Conservation (phyloP, 2,329 filamentous ascomycete species). For the Hypoxylon sp. region DNA sequence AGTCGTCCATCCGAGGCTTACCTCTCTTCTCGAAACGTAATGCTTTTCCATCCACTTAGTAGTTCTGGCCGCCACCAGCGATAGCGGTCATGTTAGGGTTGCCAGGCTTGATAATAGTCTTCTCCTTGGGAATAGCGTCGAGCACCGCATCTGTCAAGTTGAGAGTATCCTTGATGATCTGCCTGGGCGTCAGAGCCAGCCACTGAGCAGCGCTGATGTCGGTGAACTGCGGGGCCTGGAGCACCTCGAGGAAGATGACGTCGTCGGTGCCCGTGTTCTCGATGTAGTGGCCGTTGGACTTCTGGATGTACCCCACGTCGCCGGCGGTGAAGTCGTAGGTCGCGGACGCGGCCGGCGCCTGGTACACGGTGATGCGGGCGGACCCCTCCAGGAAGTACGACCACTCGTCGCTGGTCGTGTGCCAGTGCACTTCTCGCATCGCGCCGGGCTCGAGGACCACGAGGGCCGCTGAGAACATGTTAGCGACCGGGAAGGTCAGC, state of each 20-base stretch:
- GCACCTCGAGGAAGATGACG: slow-evolving; percentile 71
- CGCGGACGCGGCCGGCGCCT: slow-evolving; percentile 63
- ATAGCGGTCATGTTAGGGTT: slow-evolving; percentile 57
- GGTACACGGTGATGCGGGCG: slow-evolving; percentile 70
- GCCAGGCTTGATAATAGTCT: slow-evolving; percentile 61
- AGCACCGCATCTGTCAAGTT: slow-evolving; percentile 58
- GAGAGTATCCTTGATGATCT: slow-evolving; percentile 72
- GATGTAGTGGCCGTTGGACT: slow-evolving; percentile 70
- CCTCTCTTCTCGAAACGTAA: not conserved
- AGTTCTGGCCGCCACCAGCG: slow-evolving; percentile 41
- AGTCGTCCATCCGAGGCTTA: not conserved
- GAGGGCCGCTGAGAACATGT: slow-evolving; percentile 68
- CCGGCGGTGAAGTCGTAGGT: slow-evolving; percentile 74
- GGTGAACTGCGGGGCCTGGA: slow-evolving; percentile 66
- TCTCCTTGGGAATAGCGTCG: slow-evolving; percentile 58
- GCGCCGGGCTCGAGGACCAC: slow-evolving; percentile 73
- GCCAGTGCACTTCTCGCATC: slow-evolving; percentile 76
- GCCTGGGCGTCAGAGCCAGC: slow-evolving; percentile 70
- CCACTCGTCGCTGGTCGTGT: slow-evolving; percentile 73
- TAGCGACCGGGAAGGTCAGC: slow-evolving; percentile 69
- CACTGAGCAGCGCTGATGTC: slow-evolving; percentile 72
- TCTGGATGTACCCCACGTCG: slow-evolving; percentile 72
- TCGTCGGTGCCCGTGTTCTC: slow-evolving; percentile 73
- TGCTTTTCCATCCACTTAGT: not conserved
- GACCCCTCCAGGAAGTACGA: slow-evolving; percentile 71